Evolutionary conservation across 2,329 filamentous ascomycete genomes (phyloP), one percentile per base, ranked within the genome.

Genomic region (Trichoderma sp.): DNA sequence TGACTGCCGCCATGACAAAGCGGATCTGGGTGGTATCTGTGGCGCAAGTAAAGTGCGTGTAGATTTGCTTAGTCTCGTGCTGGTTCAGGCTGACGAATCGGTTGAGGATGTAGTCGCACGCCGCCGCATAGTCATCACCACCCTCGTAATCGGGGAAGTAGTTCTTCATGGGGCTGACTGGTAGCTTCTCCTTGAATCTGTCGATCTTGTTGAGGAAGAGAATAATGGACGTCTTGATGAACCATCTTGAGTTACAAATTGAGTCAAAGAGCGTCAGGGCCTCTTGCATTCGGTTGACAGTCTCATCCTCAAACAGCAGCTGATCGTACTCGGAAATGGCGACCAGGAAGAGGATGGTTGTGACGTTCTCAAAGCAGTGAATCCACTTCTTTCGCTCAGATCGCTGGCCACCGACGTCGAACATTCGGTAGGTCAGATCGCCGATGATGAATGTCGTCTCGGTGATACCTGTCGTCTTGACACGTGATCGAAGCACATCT

Each of bases 321-420:
- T 97, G 94, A 79, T 97, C 94, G 84, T 97, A 97, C 81, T 97
- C 94, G 74, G 94, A 97, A 75, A 97, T 97, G 81, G 95, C 95
- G 74, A 97, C 95, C 68, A 97, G 84, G 89, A 97, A 97, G 49
- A 97, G 91, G 75, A 97, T 97, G 11, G 94, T 97, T 10, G 94
- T 97, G 77, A 97, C 94, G 76, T 97, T 97, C 84, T 97, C 94
- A 82, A 97, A 97, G 84, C 94, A 97, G 84, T 97, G 94, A 75
- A 97, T 97, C 94, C 94, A 97, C 89, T 97, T 97, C 91, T 97
- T 97, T 79, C 94, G 90, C 83, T 97, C 94, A 7, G 93, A 97
- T 79, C 94, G 89, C 82, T 97, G 94, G 73, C 94, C 95, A 86
- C 94, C 94, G 56, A 97, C 94, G 77, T 97, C 94, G 82, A 97